Evolutionary conservation across 306 rosid species (phyloP), one percentile per base, ranked within the genome.

Genomic region (Morella rubra): DNA sequence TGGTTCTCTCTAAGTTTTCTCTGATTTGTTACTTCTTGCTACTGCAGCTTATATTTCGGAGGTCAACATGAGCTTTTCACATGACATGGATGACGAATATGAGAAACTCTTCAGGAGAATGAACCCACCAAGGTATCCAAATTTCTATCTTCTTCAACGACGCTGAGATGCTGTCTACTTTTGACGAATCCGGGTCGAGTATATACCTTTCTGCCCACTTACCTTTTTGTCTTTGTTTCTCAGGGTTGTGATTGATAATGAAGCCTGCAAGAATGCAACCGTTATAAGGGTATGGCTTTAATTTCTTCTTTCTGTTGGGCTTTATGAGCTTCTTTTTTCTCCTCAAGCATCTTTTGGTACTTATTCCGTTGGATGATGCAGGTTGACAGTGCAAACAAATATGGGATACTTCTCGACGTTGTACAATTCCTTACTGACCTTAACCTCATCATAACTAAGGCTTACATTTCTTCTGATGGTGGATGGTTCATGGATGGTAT

Each of bases 401-500:
- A 80, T 9, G 97, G 99, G 76, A 89, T 95, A 68, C 99, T 95
- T 82, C 91, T 95, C 19, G 99, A 92, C 83, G 99, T 89, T 71
- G 91, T 92, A 58, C 99, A 92, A 80, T 82, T 90, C 49, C 96
- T 95, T 41, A 95, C 99, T 70, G 99, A 95, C 87, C 89, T 95
- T 27, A 82, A 89, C 73, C 96, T 95, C 47, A 87, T 86, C 69
- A 84, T 95, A 79, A 87, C 84, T 19, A 95, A 95, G 82, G 99
- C 99, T 66, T 95, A 95, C 73, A 89, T 95, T 77, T 89, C 97
- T 69, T 95, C 93, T 51, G 99, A 95, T 87, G 99, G 97, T 55
- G 91, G 91, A 80, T 95, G 99, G 99, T 95, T 95, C 90, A 95
- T 95, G 97, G 99, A 92, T 81, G 99, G 99, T 95, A 86, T 80